Conservation (phyloP, 169 alveolate genomes). For the Amoebophrya sp. region DNA sequence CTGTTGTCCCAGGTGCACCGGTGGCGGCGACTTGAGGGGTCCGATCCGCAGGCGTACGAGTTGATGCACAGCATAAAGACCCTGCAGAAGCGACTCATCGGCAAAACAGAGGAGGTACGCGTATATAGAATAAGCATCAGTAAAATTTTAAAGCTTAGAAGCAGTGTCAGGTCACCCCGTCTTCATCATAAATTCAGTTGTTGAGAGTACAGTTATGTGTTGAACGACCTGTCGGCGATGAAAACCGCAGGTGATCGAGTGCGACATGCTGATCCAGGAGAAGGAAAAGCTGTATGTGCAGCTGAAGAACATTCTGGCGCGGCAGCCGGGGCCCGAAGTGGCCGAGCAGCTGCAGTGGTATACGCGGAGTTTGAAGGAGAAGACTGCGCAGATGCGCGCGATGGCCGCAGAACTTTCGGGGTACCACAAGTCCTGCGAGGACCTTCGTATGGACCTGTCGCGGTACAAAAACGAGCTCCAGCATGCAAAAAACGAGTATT, state of each 20-base stretch:
- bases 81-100: constrained; percentile 69
- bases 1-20: constrained; percentile 46
- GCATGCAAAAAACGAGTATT: neutral
- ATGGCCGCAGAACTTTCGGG: constrained; percentile 57
- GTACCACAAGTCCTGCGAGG: constrained; percentile 30
- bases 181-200: neutral
- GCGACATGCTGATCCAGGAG: constrained; percentile 69
- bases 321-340: constrained; percentile 68
- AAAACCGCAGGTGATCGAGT: constrained; percentile 40
- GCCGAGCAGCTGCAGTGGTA: constrained; percentile 51
- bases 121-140: neutral
- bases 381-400: constrained; percentile 53
- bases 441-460: neutral
- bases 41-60: constrained; percentile 74
- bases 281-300: constrained; percentile 76
- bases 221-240: neutral
- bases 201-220: neutral
- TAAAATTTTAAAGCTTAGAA: no score
- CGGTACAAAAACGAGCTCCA: neutral
- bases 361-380: no score
- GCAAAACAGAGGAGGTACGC: constrained; percentile 80
- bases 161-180: neutral
- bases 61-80: constrained; percentile 62
- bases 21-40: constrained; percentile 77
- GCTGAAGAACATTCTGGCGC: constrained; percentile 69